Evolutionary conservation across 148 eudicot species (phyloP).

Genomic region (Rhododendron ovatum): DNA sequence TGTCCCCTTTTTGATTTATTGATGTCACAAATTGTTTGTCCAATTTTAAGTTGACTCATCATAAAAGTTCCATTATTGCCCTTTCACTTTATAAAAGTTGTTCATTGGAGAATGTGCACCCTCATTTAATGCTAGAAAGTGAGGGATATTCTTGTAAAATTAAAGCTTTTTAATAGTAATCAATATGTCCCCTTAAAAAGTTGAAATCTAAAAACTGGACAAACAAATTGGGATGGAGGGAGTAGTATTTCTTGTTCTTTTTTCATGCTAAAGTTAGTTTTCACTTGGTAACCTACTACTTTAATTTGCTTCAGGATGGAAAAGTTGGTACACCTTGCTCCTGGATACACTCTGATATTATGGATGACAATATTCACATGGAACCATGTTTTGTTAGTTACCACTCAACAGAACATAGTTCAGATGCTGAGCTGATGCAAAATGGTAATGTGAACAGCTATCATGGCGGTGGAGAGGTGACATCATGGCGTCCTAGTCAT

Average conservation of each 20-base stretch:
- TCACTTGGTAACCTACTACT: background rate
- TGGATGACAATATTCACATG: constrained; percentile 88
- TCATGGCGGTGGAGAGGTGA: constrained; percentile 15
- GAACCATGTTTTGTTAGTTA: constrained; percentile 34
- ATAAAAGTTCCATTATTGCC: background rate
- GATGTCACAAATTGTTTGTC: background rate
- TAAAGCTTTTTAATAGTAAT: too few relatives aligned
- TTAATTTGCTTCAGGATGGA: constrained; percentile 30
- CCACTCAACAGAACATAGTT: constrained; percentile 16
- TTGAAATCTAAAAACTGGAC: background rate
- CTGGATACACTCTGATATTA: constrained; percentile 92
- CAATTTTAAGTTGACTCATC: background rate
- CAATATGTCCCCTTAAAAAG: too few relatives aligned
- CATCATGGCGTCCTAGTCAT: constrained; percentile 59
- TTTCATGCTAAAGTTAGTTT: background rate
- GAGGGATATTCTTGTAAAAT: too few relatives aligned
- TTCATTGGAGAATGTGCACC: too few relatives aligned
- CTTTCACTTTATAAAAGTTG: too few relatives aligned
- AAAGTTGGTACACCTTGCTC: constrained; percentile 42
- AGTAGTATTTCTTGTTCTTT: background rate
- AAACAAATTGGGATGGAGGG: background rate
- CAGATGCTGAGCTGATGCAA: constrained; percentile 23
- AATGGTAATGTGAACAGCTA: constrained; percentile 22
- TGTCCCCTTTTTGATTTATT: background rate
- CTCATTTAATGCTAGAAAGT: too few relatives aligned